phyloP scores from a whole-genome alignment of 495 filamentous ascomycete species.

The Stereocaulon alpinum region DNA sequence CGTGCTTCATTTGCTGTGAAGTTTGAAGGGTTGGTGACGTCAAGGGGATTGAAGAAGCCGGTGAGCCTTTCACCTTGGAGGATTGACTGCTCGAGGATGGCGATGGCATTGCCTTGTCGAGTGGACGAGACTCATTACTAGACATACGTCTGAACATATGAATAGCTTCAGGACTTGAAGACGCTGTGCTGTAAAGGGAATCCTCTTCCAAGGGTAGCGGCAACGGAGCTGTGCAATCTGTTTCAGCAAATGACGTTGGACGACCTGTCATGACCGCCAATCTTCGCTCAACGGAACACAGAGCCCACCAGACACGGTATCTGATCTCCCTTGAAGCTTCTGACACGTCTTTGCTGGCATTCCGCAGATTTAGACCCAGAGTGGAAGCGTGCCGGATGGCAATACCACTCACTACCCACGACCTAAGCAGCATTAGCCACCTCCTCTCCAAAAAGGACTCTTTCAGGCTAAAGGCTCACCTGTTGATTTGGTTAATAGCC shows the following conservation, averaged over 20 bases:
- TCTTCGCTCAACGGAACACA: slow-evolving; percentile 51
- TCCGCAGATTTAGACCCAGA: slow-evolving; percentile 56
- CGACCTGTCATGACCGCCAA: slow-evolving; percentile 57
- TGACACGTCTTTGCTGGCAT: slow-evolving; percentile 38
- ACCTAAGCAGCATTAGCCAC: slow-evolving; percentile 29
- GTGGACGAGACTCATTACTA: slow-evolving; percentile 11
- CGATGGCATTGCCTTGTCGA: slow-evolving; percentile 4
- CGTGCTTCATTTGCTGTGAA: slow-evolving; percentile 27
- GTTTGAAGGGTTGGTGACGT: slow-evolving; percentile 7
- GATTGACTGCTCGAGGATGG: slow-evolving; percentile 12
- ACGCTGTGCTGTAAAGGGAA: slow-evolving; percentile 17
- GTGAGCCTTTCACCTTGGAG: slow-evolving; percentile 6
- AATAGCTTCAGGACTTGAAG: background rate
- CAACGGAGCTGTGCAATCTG: slow-evolving; percentile 49
- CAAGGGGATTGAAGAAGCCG: slow-evolving; percentile 6
- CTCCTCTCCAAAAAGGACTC: background rate
- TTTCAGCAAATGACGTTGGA: slow-evolving; percentile 48
- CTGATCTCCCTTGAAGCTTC: slow-evolving; percentile 51
- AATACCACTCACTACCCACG: slow-evolving; percentile 53
- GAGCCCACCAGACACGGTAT: slow-evolving; percentile 55
- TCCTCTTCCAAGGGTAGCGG: slow-evolving; percentile 50
- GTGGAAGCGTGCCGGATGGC: slow-evolving; percentile 51
- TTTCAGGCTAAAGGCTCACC: slow-evolving; percentile 33
- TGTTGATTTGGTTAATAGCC: slow-evolving; percentile 50
- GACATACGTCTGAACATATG: slow-evolving; percentile 9